phyloP scores from a whole-genome alignment of 768 basidiomycete species.

The Naganishia onofrii region DNA sequence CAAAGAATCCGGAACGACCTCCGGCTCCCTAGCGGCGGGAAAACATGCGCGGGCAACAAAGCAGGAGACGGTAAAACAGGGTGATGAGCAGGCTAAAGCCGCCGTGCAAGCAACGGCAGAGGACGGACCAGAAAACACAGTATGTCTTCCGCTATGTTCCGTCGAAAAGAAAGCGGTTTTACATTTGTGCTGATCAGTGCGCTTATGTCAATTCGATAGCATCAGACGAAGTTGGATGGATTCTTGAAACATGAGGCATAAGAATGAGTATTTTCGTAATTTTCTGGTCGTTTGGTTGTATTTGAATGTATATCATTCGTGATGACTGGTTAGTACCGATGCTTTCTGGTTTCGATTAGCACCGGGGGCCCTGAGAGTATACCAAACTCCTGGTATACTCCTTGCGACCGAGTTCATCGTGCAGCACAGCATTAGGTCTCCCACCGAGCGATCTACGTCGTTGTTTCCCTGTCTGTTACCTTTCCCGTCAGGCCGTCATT shows the following conservation, averaged over 20 bases:
- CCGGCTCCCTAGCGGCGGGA: background rate
- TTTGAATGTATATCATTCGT: no score
- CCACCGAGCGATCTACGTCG: no score
- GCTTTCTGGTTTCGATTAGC: no score
- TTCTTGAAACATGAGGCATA: conserved; percentile 23
- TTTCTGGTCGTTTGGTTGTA: background rate
- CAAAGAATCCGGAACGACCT: background rate
- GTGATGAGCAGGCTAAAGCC: background rate
- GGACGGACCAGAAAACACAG: conserved; percentile 6
- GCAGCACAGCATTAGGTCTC: no score
- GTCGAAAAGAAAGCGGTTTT: background rate
- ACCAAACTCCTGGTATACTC: no score
- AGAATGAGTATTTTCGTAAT: background rate
- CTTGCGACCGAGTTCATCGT: no score
- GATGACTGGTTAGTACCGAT: no score
- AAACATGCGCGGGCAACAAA: background rate
- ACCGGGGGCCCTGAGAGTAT: no score
- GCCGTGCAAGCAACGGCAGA: background rate
- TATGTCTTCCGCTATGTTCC: background rate
- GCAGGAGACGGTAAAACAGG: background rate
- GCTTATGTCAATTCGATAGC: background rate
- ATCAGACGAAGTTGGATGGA: conserved; percentile 23
- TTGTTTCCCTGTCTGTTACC: no score
- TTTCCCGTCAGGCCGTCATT: no score
- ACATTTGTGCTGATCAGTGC: background rate